These are phyloP conservation scores for Spergularia bocconei DNA, from an alignment of 148 eudicot species.

Conservation along the genomic window DNA sequence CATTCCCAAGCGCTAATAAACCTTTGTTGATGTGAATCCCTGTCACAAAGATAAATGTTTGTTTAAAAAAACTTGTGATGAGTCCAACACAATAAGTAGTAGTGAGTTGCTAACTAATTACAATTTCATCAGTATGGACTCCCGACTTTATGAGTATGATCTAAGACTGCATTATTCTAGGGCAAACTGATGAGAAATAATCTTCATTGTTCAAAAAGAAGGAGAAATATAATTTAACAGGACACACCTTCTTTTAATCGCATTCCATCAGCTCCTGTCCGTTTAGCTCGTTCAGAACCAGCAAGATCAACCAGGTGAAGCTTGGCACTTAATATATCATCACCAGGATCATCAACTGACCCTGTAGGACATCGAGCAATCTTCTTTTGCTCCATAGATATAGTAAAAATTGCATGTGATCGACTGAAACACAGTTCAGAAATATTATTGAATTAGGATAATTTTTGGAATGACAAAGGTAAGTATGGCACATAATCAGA, in stretches of 20 bases:
- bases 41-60: constrained; percentile 12
- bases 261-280: constrained; percentile 95
- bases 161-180: no score
- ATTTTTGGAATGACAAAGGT: no score
- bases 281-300: constrained; percentile 95
- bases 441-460: no score
- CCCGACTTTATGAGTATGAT: no score
- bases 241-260: constrained; percentile 84
- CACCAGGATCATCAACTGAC: constrained; percentile 48
- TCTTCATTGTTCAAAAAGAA: no score
- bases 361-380: constrained; percentile 33
- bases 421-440: constrained; percentile 47
- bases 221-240: no score
- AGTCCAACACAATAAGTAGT: no score
- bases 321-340: constrained; percentile 79
- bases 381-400: constrained; percentile 88
- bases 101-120: no score
- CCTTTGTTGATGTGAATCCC: constrained; percentile 98
- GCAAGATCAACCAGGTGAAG: constrained; percentile 96
- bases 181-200: no score
- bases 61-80: no score
- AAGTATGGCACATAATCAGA: no score
- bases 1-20: constrained; percentile 87
- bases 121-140: no score
- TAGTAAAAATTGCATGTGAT: constrained; percentile 96